Percentiles rank a stretch among this genome's conserved stretches.
Evolutionary conservation across 805 yeast genomes (phyloP).

Genomic region (Metschnikowia anglica): DNA sequence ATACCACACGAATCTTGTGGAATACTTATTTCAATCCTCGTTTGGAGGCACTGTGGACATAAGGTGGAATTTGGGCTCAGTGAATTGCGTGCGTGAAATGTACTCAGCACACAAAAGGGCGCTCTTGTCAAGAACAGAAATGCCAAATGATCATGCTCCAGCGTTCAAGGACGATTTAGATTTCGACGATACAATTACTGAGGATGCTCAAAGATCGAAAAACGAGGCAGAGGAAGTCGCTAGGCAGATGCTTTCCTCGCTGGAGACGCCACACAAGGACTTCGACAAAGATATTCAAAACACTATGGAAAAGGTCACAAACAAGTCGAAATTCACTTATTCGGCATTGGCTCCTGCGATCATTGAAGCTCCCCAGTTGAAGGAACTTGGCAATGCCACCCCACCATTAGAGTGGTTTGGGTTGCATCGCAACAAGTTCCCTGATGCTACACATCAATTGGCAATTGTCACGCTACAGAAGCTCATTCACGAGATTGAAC

Average conservation of each 20-base stretch:
- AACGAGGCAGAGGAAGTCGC: conserved; percentile 4
- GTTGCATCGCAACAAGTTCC: conserved; percentile 79
- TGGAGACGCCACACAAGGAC: conserved; percentile 14
- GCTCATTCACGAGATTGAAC: conserved; percentile 66
- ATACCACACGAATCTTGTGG: conserved; percentile 51
- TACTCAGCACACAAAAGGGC: conserved; percentile 82
- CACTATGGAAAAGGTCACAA: conserved; percentile 38
- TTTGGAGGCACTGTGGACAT: conserved; percentile 91
- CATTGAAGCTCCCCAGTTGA: conserved; percentile 85
- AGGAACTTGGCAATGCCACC: conserved; percentile 93
- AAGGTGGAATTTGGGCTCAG: conserved; percentile 91
- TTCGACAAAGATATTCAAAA: conserved; percentile 40
- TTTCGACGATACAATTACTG: conserved; percentile 1
- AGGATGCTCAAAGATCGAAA: conserved; percentile 1
- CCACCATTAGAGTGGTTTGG: conserved; percentile 99
- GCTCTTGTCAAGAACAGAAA: conserved; percentile 52
- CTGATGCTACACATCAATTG: conserved; percentile 80
- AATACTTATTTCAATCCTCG: conserved; percentile 64
- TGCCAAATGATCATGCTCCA: conserved; percentile 27
- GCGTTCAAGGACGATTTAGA: conserved; percentile 6
- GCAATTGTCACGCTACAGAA: conserved; percentile 73
- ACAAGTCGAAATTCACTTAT: conserved; percentile 49
- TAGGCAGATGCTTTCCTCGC: conserved; percentile 4
- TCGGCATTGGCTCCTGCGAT: conserved; percentile 69
- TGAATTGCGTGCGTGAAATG: conserved; percentile 89